phyloP scores from a whole-genome alignment of 2,329 filamentous ascomycete species.

The Penicillium occitanis region DNA sequence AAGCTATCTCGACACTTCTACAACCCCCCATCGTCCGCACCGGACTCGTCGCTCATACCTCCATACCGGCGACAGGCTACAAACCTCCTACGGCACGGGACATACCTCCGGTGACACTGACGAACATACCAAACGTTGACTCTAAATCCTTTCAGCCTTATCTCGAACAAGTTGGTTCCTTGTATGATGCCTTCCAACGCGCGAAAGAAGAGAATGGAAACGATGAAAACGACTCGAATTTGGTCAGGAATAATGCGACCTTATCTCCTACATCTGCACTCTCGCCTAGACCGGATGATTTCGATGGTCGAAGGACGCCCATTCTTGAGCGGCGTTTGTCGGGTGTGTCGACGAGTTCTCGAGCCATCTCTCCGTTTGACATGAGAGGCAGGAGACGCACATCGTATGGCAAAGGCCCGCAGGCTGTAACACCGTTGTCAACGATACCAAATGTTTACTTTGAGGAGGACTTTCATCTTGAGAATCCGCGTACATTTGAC shows the following conservation, averaged over 20 bases:
- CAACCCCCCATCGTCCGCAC: conserved; percentile 88
- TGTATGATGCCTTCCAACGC: conserved; percentile 86
- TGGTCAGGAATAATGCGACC: conserved; percentile 47
- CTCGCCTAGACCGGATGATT: conserved; percentile 48
- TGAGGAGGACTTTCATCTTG: conserved; percentile 89
- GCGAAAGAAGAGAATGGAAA: conserved; percentile 72
- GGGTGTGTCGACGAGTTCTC: conserved; percentile 44
- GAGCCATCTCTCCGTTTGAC: conserved; percentile 49
- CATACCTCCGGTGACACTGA: conserved; percentile 88
- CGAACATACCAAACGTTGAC: conserved; percentile 82
- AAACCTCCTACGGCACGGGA: conserved; percentile 82
- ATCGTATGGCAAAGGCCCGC: conserved; percentile 58
- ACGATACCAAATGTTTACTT: conserved; percentile 94
- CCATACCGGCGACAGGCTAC: conserved; percentile 66
- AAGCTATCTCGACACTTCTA: conserved; percentile 89
- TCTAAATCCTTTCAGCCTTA: conserved; percentile 79
- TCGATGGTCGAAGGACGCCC: conserved; percentile 43
- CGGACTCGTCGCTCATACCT: conserved; percentile 76
- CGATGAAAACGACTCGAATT: conserved; percentile 58
- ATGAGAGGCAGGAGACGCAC: conserved; percentile 52
- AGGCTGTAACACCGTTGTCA: conserved; percentile 76
- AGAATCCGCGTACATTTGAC: conserved; percentile 95
- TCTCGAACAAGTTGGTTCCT: conserved; percentile 75
- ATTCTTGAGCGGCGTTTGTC: conserved; percentile 43
- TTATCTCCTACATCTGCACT: conserved; percentile 21